Conservation (phyloP, 176 grass and related monocot genomes). For the barley (Hordeum vulgare) region MorexV3_pseudomolecules_assembly NC_058518.1:44498109-44498608, state of each 20-base stretch:
- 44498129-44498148: background rate
- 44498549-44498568: conserved; percentile 28
- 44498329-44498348: background rate
- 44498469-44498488: conserved; percentile 51
- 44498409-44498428: background rate
- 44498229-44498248: background rate
- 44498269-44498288: background rate
- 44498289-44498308: background rate
- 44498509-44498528: conserved; percentile 5
- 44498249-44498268: background rate
- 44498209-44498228: background rate
- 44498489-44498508: background rate
- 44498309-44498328: conserved; percentile 26
- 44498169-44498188: conserved; percentile 2
- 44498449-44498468: conserved; percentile 57
- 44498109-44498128: background rate
- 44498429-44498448: conserved; percentile 21
- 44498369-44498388: background rate
- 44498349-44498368: conserved; percentile 12
- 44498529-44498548: background rate
- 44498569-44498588: conserved; percentile 48
- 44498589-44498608: conserved; percentile 42
- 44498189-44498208: background rate
- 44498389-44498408: background rate
- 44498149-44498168: background rate